Percentiles rank a stretch among this genome's conserved stretches.
These are phyloP conservation scores for Sarocladiaceae sp. DNA, from an alignment of 2,329 filamentous ascomycete species.

Conservation along the genomic window DNA sequence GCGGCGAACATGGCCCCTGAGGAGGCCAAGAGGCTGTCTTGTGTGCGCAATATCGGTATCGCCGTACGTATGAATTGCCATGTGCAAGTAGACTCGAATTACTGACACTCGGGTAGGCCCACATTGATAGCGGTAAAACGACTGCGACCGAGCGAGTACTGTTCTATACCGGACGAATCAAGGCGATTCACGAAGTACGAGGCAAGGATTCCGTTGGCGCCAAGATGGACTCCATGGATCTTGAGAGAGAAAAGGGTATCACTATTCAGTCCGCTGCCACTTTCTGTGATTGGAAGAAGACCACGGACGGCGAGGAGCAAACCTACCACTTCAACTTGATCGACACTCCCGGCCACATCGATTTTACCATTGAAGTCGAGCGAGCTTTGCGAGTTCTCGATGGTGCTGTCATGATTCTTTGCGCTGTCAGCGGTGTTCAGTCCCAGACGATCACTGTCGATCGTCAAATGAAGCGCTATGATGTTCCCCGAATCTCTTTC, in stretches of 20 bases:
- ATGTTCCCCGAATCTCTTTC: slow-evolving; percentile 91
- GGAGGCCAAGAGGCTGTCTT: slow-evolving; percentile 73
- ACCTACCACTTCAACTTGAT: slow-evolving; percentile 98
- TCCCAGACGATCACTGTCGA: slow-evolving; percentile 98
- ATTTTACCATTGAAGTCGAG: slow-evolving; percentile 99
- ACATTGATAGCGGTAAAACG: slow-evolving; percentile 98
- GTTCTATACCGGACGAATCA: slow-evolving; percentile 97
- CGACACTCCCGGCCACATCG: slow-evolving; percentile 96
- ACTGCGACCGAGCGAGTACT: slow-evolving; percentile 94
- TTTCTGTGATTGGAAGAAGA: slow-evolving; percentile 95
- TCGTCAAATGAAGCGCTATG: slow-evolving; percentile 97
- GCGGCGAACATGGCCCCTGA: slow-evolving; percentile 76
- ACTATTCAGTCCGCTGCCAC: slow-evolving; percentile 98
- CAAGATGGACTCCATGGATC: slow-evolving; percentile 99
- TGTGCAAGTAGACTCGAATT: not conserved
- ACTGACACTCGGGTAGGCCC: slow-evolving; percentile 56
- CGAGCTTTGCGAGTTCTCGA: slow-evolving; percentile 90
- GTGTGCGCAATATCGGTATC: slow-evolving; percentile 96
- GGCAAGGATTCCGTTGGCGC: slow-evolving; percentile 92
- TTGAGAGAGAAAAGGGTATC: slow-evolving; percentile 97
- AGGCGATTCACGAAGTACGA: slow-evolving; percentile 93
- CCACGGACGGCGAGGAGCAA: slow-evolving; percentile 70
- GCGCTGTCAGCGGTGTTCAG: slow-evolving; percentile 94
- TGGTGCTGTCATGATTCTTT: slow-evolving; percentile 97
- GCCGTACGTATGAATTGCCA: slow-evolving; percentile 63